These are phyloP conservation scores for Coprinopsis marcescibilis DNA, from an alignment of 768 basidiomycete genomes.

Conservation along the genomic window DNA sequence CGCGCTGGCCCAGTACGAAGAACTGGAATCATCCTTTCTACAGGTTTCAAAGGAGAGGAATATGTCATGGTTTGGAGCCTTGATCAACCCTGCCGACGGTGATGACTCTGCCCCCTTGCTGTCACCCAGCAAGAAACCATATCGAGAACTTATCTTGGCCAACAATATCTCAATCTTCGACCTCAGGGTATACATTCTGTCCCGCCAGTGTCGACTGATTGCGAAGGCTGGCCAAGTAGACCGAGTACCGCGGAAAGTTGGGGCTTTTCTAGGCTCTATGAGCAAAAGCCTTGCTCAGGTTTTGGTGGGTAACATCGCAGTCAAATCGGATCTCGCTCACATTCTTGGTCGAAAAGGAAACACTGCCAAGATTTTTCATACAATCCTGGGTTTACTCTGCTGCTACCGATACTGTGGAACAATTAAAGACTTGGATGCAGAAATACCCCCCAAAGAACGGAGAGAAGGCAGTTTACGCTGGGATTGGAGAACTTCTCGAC, in stretches of 20 bases:
- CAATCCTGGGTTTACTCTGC: slow-evolving; percentile 95
- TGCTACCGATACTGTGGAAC: slow-evolving; percentile 74
- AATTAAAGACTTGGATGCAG: slow-evolving; percentile 70
- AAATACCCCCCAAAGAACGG: slow-evolving; percentile 42
- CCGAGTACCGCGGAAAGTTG: slow-evolving; percentile 68
- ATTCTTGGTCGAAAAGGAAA: slow-evolving; percentile 28
- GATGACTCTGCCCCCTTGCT: slow-evolving; percentile 83
- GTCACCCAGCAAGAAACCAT: slow-evolving; percentile 75
- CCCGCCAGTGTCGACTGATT: slow-evolving; percentile 76
- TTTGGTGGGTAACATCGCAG: slow-evolving; percentile 32
- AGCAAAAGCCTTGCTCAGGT: slow-evolving; percentile 69
- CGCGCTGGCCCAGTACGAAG: slow-evolving; percentile 82
- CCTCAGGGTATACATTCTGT: slow-evolving; percentile 85
- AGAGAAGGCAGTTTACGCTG: slow-evolving; percentile 55
- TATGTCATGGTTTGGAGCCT: slow-evolving; percentile 86
- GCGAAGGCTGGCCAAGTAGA: slow-evolving; percentile 60
- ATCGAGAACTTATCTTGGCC: slow-evolving; percentile 81
- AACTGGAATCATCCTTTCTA: slow-evolving; percentile 82
- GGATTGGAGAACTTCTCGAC: slow-evolving; percentile 84
- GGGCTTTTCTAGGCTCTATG: slow-evolving; percentile 72
- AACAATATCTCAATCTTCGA: slow-evolving; percentile 94
- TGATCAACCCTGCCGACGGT: slow-evolving; percentile 60
- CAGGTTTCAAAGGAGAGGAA: slow-evolving; percentile 72
- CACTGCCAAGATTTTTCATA: slow-evolving; percentile 66
- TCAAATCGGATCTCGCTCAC: slow-evolving; percentile 5